A percentile compares a stretch with the other conserved stretches of the same genome.
Conservation (phyloP, 345 rosid species). For the Gossypium arboreum region DNA sequence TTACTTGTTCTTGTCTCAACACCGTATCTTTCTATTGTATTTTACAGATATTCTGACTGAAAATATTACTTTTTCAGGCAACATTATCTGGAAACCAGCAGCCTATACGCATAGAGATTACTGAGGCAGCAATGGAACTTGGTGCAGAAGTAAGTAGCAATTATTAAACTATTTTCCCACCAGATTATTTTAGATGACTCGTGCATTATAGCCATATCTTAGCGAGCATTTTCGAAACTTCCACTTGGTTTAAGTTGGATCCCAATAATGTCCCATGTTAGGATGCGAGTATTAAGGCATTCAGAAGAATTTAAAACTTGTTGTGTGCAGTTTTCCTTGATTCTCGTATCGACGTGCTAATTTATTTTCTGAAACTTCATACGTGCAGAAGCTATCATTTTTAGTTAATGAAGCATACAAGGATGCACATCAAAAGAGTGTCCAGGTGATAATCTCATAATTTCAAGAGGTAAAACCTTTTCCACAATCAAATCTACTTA, state of each 20-base stretch:
- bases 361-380: not conserved
- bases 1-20: not conserved
- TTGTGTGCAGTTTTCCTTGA: not conserved
- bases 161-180: not conserved
- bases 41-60: not conserved
- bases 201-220: not conserved
- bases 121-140: conserved; percentile 92
- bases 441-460: conserved; percentile 39
- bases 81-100: conserved; percentile 88
- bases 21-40: not conserved
- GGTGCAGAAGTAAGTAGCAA: conserved; percentile 64
- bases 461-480: not conserved
- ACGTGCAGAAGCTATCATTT: conserved; percentile 66
- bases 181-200: not conserved
- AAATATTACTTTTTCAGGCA: conserved; percentile 39
- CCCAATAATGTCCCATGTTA: not conserved
- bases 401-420: conserved; percentile 84
- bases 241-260: not conserved
- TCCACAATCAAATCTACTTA: conserved; percentile 1
- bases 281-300: not conserved
- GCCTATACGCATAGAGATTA: conserved; percentile 83
- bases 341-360: not conserved
- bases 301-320: not conserved
- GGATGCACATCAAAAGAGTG: conserved; percentile 86
- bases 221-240: not conserved